Evolutionary conservation across 129 eudicot genomes (phyloP).

Genomic region (Centaurea solstitialis): DNA sequence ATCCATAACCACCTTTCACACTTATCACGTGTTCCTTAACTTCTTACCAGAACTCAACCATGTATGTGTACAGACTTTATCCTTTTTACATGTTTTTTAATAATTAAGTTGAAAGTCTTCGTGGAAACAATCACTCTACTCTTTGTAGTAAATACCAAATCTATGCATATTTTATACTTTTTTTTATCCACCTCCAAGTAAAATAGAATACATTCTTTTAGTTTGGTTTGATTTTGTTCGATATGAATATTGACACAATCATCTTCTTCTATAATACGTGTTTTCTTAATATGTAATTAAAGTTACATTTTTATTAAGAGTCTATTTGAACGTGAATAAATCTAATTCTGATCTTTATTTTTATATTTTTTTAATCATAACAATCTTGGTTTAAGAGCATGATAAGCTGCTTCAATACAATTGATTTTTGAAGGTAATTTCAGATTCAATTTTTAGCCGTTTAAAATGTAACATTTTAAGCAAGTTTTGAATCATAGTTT

Average conservation of each 20-base stretch:
- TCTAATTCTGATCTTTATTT: neutral
- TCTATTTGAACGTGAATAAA: neutral
- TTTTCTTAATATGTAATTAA: neutral
- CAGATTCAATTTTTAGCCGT: too few relatives aligned
- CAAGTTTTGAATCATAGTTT: neutral
- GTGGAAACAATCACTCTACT: too few relatives aligned
- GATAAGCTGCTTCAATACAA: too few relatives aligned
- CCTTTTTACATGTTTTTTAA: too few relatives aligned
- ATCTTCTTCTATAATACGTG: neutral
- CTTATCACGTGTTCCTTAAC: too few relatives aligned
- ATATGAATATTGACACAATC: neutral
- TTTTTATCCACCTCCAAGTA: neutral
- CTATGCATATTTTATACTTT: neutral
- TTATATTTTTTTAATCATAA: too few relatives aligned
- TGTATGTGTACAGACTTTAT: neutral
- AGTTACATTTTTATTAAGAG: neutral
- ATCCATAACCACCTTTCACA: too few relatives aligned
- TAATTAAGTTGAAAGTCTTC: too few relatives aligned
- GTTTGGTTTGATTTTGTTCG: neutral
- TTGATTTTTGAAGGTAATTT: too few relatives aligned
- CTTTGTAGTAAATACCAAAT: too few relatives aligned
- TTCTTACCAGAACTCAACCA: too few relatives aligned
- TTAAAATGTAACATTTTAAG: too few relatives aligned
- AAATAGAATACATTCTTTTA: neutral
- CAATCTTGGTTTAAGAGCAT: neutral